Conservation (phyloP, 129 eudicot genomes). For the Rutidosis leptorrhynchoides region DNA sequence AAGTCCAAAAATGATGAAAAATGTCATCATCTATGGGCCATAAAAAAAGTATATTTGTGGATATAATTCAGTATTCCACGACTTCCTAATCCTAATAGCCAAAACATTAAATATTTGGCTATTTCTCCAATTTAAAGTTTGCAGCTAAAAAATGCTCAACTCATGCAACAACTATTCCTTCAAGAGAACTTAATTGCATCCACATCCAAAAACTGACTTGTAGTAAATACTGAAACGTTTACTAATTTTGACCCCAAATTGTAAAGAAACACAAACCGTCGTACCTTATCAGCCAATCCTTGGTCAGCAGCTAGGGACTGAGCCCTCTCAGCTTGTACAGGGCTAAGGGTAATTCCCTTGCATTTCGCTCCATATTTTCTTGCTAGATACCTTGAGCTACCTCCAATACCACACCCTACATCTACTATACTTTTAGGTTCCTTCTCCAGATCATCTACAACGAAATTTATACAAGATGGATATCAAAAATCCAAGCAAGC, state of each 20-base stretch:
- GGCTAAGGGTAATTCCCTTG: conserved; percentile 76
- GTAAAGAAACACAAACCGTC: background rate
- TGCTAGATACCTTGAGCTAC: conserved; percentile 81
- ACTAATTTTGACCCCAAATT: background rate
- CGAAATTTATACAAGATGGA: background rate
- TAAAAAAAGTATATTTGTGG: background rate
- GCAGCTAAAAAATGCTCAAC: background rate
- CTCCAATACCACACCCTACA: conserved; percentile 97
- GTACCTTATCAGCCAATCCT: conserved; percentile 66
- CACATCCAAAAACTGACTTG: background rate
- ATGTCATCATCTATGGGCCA: background rate
- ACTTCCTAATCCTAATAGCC: too few species aligned
- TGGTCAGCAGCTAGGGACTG: conserved; percentile 74
- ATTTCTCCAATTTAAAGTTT: background rate
- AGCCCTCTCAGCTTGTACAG: conserved; percentile 84
- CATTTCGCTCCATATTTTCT: conserved; percentile 65
- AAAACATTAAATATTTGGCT: background rate
- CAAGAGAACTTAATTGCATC: background rate
- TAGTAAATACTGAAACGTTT: background rate
- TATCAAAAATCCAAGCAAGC: background rate
- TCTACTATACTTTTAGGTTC: conserved; percentile 67
- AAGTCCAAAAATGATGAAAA: background rate
- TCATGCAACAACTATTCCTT: conserved; percentile 5
- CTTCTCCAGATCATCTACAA: conserved; percentile 51
- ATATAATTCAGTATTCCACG: background rate